Percentiles rank a stretch among this genome's conserved stretches.
Evolutionary conservation across 805 yeast genomes (phyloP).

Genomic region (Suhomyces xylopsoci): DNA sequence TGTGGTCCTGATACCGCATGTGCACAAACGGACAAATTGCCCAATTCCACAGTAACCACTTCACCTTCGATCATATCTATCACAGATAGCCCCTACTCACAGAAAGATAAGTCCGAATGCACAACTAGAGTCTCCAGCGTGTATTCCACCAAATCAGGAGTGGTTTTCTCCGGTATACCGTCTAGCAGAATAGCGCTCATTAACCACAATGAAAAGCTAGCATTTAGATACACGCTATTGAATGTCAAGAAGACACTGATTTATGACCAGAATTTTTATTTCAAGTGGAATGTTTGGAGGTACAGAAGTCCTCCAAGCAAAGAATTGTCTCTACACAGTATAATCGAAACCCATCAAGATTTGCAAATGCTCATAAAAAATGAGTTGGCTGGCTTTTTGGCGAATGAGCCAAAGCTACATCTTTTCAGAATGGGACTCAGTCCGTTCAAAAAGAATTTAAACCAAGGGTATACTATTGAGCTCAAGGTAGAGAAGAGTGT

Average conservation of each 20-base stretch:
- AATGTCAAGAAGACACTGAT: neutral
- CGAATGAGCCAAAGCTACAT: constrained; percentile 1
- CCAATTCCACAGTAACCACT: neutral
- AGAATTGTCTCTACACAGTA: neutral
- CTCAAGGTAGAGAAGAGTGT: constrained; percentile 1
- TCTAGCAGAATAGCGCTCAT: constrained; percentile 1
- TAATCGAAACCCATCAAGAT: constrained; percentile 6
- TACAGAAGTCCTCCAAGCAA: neutral
- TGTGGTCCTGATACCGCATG: neutral
- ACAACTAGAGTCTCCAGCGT: neutral
- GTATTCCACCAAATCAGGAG: neutral
- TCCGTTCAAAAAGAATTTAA: constrained; percentile 4
- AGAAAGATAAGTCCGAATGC: neutral
- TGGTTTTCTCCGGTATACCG: constrained; percentile 5
- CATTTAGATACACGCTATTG: neutral
- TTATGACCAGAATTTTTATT: constrained; percentile 5
- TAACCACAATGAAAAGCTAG: constrained; percentile 1
- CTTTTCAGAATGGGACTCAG: constrained; percentile 8
- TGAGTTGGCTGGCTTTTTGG: neutral
- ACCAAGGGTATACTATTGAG: constrained; percentile 12
- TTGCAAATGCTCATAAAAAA: neutral
- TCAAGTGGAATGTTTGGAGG: constrained; percentile 9
- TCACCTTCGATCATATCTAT: neutral
- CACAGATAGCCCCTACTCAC: neutral
- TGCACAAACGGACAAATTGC: neutral